phyloP scores from a whole-genome alignment of 2,329 filamentous ascomycete species.

The Apiospora hydei region DNA sequence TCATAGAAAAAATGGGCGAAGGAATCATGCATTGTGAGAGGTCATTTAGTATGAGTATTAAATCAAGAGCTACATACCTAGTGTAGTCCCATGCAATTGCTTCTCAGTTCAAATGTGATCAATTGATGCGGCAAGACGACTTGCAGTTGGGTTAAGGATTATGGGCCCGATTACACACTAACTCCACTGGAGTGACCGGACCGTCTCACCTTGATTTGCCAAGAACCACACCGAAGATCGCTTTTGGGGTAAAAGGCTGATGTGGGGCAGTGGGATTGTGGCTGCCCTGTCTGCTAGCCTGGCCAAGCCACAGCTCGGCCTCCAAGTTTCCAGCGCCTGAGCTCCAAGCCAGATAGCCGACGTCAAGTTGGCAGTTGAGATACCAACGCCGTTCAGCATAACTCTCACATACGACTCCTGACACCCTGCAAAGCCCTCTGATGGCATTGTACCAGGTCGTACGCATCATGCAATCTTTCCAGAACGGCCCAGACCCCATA shows the following conservation, averaged over 20 bases:
- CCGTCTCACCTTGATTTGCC: not conserved
- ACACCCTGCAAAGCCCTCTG: not conserved
- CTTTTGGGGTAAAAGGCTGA: constrained; percentile 2
- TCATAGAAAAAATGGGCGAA: too few species aligned
- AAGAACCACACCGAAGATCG: constrained; percentile 12
- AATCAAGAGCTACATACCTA: too few species aligned
- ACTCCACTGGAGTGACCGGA: not conserved
- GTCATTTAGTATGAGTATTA: too few species aligned
- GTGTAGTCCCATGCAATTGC: not conserved
- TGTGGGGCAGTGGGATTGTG: not conserved
- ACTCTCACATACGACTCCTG: not conserved
- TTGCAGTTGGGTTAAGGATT: constrained; percentile 6
- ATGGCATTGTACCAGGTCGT: not conserved
- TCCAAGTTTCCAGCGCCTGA: constrained; percentile 2
- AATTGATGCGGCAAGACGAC: not conserved
- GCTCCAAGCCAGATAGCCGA: constrained; percentile 14
- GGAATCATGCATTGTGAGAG: too few species aligned
- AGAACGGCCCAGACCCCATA: constrained; percentile 11
- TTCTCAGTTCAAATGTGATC: not conserved
- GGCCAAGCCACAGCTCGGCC: constrained; percentile 7
- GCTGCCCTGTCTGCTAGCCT: not conserved
- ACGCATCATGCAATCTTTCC: not conserved
- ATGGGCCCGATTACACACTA: not conserved
- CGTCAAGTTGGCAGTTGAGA: constrained; percentile 12
- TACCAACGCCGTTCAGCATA: constrained; percentile 14